These are phyloP conservation scores for Saccharomycopsis oosterbeekiorum DNA, from an alignment of 805 yeast species.

Conservation along the genomic window DNA sequence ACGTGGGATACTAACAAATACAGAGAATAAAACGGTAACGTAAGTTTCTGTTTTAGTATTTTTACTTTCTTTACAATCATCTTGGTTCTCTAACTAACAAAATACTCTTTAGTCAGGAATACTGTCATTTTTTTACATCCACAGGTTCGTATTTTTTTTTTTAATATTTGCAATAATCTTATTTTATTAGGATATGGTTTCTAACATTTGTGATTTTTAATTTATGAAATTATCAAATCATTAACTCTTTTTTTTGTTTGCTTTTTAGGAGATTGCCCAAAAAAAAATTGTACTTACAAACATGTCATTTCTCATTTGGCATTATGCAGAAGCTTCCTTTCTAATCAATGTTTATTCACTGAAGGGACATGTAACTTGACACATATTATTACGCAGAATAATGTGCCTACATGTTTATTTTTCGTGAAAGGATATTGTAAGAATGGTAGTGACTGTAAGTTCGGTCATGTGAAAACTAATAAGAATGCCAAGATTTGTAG, in stretches of 20 bases:
- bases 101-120: slow-evolving; percentile 8
- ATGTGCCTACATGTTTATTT: slow-evolving; percentile 50
- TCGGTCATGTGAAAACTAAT: slow-evolving; percentile 36
- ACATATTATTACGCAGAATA: slow-evolving; percentile 49
- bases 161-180: neutral
- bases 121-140: slow-evolving; percentile 13
- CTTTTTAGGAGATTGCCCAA: slow-evolving; percentile 40
- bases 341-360: slow-evolving; percentile 36
- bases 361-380: slow-evolving; percentile 38
- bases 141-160: slow-evolving; percentile 13
- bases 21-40: neutral
- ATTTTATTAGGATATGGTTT: neutral
- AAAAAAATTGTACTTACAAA: slow-evolving; percentile 42
- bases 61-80: neutral
- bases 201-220: slow-evolving; percentile 10
- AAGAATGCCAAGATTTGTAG: slow-evolving; percentile 45
- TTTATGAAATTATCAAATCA: slow-evolving; percentile 21
- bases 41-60: neutral
- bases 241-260: neutral
- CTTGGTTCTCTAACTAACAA: neutral
- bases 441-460: slow-evolving; percentile 39
- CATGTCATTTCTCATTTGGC: slow-evolving; percentile 45
- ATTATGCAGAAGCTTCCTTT: slow-evolving; percentile 42
- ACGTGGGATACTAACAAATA: slow-evolving; percentile 25
- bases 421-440: slow-evolving; percentile 38